Conservation (phyloP, 2,329 filamentous ascomycete genomes). For the Pochonia chlamydosporia region DNA sequence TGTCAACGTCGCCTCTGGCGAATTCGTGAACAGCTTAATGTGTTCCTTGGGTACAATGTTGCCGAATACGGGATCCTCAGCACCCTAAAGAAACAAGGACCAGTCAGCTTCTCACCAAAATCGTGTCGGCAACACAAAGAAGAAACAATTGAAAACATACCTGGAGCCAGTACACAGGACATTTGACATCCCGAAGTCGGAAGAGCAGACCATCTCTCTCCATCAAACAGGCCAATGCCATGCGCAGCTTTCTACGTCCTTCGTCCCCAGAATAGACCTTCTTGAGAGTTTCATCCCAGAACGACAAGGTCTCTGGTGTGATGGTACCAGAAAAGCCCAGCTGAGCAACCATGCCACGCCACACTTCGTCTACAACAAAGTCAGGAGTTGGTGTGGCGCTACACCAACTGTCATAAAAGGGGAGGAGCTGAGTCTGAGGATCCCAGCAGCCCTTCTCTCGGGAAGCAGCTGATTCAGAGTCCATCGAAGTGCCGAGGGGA, state of each 20-base stretch:
- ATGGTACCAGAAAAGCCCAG: conserved; percentile 40
- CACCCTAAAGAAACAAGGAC: conserved; percentile 32
- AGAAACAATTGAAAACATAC: conserved; percentile 22
- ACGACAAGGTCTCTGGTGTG: conserved; percentile 28
- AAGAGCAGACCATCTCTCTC: conserved; percentile 42
- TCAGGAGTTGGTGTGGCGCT: conserved; percentile 33
- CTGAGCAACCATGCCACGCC: conserved; percentile 36
- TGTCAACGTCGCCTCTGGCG: conserved; percentile 36
- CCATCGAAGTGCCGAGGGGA: conserved; percentile 46
- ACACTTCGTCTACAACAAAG: conserved; percentile 41
- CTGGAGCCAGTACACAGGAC: conserved; percentile 48
- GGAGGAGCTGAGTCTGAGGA: conserved; percentile 31
- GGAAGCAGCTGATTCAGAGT: conserved; percentile 42
- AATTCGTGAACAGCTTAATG: conserved; percentile 43
- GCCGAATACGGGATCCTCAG: conserved; percentile 38
- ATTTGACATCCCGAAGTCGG: conserved; percentile 40
- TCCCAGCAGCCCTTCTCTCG: conserved; percentile 45
- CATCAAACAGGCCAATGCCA: conserved; percentile 37
- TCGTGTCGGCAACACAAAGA: no score
- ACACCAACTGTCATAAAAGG: conserved; percentile 38
- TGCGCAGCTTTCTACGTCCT: conserved; percentile 41
- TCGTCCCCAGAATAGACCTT: conserved; percentile 43
- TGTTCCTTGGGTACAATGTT: conserved; percentile 36
- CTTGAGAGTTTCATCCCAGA: conserved; percentile 41
- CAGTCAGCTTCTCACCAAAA: no score